phyloP scores from a whole-genome alignment of 176 grass and related monocot genomes.

The Aegilops tauschii region DNA sequence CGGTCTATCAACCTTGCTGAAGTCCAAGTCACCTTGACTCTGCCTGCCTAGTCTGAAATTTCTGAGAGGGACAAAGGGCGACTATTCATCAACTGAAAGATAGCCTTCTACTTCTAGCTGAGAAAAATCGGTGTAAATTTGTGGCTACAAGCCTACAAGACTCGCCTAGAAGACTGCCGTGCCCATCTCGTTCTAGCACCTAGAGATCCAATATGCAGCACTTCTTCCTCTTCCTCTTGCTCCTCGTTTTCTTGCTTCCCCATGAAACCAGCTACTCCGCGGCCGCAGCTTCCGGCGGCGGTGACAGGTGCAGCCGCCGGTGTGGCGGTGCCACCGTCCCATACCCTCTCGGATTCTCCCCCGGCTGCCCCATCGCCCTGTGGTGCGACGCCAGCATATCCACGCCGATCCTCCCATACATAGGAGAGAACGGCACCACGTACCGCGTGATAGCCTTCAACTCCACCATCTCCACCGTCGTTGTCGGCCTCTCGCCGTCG shows the following conservation, averaged over 20 bases:
- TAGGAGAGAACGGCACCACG: too few species aligned
- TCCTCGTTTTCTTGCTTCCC: conserved; percentile 18
- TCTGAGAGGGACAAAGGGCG: background rate
- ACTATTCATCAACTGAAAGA: background rate
- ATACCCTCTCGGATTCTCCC: conserved; percentile 66
- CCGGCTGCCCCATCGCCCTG: conserved; percentile 32
- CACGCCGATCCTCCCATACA: background rate
- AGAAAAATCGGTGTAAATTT: background rate
- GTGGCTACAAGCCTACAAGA: background rate
- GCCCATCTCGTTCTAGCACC: background rate
- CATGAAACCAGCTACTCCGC: too few species aligned
- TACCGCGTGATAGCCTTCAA: conserved; percentile 5
- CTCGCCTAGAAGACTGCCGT: background rate
- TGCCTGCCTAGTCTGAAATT: background rate
- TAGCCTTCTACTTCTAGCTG: background rate
- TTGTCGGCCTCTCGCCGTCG: conserved; percentile 1
- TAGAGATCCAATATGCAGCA: background rate
- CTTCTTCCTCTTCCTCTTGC: background rate
- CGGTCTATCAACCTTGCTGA: background rate
- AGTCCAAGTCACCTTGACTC: background rate
- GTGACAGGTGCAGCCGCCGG: background rate
- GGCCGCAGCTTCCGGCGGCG: background rate
- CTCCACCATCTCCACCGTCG: background rate
- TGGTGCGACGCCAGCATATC: background rate
- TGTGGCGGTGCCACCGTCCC: background rate